Evolutionary conservation across 352 stramenopile genomes (phyloP).

Genomic region (Peronosclerospora sorghi): DNA sequence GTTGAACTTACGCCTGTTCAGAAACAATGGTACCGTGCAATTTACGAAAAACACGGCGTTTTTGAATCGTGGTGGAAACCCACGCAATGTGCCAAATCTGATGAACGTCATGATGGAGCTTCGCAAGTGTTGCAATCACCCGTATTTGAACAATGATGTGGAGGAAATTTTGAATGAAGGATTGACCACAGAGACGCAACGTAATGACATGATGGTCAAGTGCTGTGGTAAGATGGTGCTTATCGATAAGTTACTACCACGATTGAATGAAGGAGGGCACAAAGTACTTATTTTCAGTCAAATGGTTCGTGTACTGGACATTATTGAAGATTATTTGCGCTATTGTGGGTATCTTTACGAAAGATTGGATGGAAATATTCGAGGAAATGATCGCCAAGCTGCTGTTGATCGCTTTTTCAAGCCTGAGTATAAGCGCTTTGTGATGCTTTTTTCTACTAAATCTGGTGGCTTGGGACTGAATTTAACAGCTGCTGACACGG

Average conservation of each 20-base stretch:
- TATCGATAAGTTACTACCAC: constrained; percentile 97
- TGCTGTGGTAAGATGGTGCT: constrained; percentile 99
- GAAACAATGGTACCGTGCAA: constrained; percentile 86
- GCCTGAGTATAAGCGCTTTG: constrained; percentile 89
- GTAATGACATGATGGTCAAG: constrained; percentile 92
- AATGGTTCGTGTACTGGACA: constrained; percentile 98
- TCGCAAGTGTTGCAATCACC: constrained; percentile 87
- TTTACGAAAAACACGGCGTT: constrained; percentile 95
- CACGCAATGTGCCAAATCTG: constrained; percentile 78
- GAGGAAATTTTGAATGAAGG: constrained; percentile 83
- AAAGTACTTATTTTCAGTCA: constrained; percentile 99
- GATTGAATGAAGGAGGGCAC: constrained; percentile 93
- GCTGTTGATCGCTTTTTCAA: constrained; percentile 85
- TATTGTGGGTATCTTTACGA: constrained; percentile 90
- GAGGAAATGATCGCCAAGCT: constrained; percentile 78
- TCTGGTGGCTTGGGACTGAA: constrained; percentile 92
- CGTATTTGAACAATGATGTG: constrained; percentile 88
- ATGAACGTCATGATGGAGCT: constrained; percentile 91
- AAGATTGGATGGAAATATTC: constrained; percentile 96
- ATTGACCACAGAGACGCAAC: constrained; percentile 52
- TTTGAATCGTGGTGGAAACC: constrained; percentile 69
- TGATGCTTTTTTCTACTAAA: constrained; percentile 98
- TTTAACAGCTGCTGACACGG: constrained; percentile 86
- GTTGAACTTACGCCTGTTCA: constrained; percentile 85
- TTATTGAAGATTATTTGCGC: constrained; percentile 98